Conservation (phyloP, 768 basidiomycete genomes). For the Leccinum longicurvipes region DNA sequence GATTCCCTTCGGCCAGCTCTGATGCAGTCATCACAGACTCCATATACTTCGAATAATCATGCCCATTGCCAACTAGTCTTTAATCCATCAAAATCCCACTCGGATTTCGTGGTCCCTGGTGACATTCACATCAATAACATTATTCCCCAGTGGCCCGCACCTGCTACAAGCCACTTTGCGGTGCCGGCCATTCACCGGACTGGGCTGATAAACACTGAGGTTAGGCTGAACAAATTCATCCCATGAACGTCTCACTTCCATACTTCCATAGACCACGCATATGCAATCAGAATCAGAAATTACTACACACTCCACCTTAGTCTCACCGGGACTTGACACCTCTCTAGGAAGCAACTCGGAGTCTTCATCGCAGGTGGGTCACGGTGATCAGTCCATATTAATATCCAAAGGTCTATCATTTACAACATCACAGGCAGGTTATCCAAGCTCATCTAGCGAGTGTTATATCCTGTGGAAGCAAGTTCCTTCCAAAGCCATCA, state of each 20-base stretch:
- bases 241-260: not conserved
- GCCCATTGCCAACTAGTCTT: not conserved
- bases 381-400: not conserved
- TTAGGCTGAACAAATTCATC: not conserved
- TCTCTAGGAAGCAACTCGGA: not conserved
- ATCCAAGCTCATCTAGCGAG: slow-evolving; percentile 9
- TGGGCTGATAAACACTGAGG: not conserved
- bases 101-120: not conserved
- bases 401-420: not conserved
- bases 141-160: not conserved
- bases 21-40: slow-evolving; percentile 1
- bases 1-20: not conserved
- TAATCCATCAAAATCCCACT: not conserved
- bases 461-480: slow-evolving; percentile 16
- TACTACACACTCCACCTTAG: not conserved
- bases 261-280: not conserved
- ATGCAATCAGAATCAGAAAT: not conserved
- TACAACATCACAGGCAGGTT: not conserved
- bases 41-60: not conserved
- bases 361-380: slow-evolving; percentile 4
- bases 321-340: not conserved
- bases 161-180: not conserved
- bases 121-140: not conserved
- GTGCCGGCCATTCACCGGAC: not conserved
- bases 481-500: slow-evolving; percentile 4